phyloP scores from a whole-genome alignment of 768 basidiomycete genomes.

The Myochromella boudieri region DNA sequence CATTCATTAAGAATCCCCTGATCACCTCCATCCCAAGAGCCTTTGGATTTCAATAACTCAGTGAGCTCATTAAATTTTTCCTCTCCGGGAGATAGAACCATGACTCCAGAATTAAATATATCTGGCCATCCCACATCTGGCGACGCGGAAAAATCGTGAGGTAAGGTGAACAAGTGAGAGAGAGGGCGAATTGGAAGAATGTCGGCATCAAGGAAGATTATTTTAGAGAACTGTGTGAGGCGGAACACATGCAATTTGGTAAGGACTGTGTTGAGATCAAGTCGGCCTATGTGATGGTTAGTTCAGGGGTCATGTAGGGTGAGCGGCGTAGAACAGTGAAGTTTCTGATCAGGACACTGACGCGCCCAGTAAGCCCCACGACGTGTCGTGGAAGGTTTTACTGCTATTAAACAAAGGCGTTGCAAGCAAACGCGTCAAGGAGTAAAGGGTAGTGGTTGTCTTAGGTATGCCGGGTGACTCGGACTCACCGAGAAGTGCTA shows the following conservation, averaged over 20 bases:
- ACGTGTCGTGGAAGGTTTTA: neutral
- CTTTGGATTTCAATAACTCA: slow-evolving; percentile 70
- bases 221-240: slow-evolving; percentile 79
- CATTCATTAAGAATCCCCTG: slow-evolving; percentile 97
- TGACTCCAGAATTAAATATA: slow-evolving; percentile 96
- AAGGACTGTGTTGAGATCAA: slow-evolving; percentile 89
- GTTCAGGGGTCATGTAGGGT: no score
- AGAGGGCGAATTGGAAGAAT: slow-evolving; percentile 86
- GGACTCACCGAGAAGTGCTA: slow-evolving; percentile 83
- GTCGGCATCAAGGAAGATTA: slow-evolving; percentile 92
- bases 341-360: no score
- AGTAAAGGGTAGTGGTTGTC: neutral
- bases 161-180: slow-evolving; percentile 85
- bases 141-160: slow-evolving; percentile 86
- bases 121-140: slow-evolving; percentile 99
- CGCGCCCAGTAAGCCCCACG: no score
- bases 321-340: no score
- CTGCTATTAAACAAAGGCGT: no score
- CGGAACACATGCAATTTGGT: slow-evolving; percentile 97
- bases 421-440: slow-evolving; percentile 10
- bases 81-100: slow-evolving; percentile 81
- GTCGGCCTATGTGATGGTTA: slow-evolving; percentile 83
- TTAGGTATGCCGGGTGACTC: slow-evolving; percentile 7
- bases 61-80: slow-evolving; percentile 80
- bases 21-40: slow-evolving; percentile 98